Evolutionary conservation across 1,139 yeast genomes (phyloP).

Genomic region (Groenewaldozyma auringiensis): DNA sequence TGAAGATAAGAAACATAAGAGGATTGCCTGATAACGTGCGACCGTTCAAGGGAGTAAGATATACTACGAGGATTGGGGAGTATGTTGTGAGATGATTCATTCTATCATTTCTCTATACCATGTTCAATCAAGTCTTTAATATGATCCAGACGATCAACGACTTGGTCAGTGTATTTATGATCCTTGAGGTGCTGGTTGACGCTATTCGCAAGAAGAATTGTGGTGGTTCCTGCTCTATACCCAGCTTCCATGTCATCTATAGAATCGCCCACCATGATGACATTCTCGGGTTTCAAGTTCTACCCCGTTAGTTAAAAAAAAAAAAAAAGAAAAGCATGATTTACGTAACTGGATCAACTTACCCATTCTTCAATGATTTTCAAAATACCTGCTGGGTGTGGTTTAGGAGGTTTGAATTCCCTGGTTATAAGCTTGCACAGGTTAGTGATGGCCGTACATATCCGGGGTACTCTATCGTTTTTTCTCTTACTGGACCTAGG

Average conservation of each 20-base stretch:
- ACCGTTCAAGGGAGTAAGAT: conserved; percentile 91
- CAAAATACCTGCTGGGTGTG: conserved; percentile 51
- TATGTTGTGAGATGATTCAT: conserved; percentile 39
- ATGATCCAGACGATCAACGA: conserved; percentile 37
- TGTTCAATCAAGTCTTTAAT: conserved; percentile 34
- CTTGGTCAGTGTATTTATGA: conserved; percentile 36
- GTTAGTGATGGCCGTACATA: neutral
- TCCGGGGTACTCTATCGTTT: neutral
- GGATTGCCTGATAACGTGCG: conserved; percentile 58
- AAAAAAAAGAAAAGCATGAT: too few species aligned
- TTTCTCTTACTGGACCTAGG: conserved; percentile 38
- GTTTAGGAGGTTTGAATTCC: conserved; percentile 57
- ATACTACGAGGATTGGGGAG: conserved; percentile 59
- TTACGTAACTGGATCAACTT: too few species aligned
- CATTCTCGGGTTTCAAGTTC: conserved; percentile 33
- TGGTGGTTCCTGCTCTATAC: conserved; percentile 47
- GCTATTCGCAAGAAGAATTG: conserved; percentile 44
- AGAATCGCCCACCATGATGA: conserved; percentile 67
- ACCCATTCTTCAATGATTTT: conserved; percentile 45
- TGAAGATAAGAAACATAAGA: conserved; percentile 50
- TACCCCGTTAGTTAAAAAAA: too few species aligned
- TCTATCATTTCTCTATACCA: conserved; percentile 28
- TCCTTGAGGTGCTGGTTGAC: conserved; percentile 38
- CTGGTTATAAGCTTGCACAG: conserved; percentile 39
- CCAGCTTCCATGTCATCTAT: conserved; percentile 59